Conservation (phyloP, 306 rosid species). For the Benincasa hispida region DNA sequence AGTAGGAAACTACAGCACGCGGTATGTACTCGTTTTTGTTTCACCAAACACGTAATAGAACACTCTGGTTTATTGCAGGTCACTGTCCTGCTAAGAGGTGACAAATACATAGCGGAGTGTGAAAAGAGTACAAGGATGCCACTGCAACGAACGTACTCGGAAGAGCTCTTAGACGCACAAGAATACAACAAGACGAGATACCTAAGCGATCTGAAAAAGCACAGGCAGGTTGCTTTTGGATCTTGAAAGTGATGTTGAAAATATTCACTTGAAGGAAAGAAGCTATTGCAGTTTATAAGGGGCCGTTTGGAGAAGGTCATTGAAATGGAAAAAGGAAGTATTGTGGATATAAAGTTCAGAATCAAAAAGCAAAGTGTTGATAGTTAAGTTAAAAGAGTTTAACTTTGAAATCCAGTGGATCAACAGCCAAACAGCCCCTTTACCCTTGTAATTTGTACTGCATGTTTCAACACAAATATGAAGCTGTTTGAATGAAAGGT, state of each 20-base stretch:
- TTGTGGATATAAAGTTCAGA: neutral
- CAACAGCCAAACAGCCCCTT: neutral
- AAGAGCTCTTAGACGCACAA: slow-evolving; percentile 61
- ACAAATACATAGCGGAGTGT: slow-evolving; percentile 15
- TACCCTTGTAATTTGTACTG: neutral
- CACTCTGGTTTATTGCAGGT: slow-evolving; percentile 25
- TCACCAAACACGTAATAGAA: neutral
- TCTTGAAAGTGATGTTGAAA: slow-evolving; percentile 11
- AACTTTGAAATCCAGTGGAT: neutral
- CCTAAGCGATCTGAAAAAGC: slow-evolving; percentile 41
- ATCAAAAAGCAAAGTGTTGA: neutral
- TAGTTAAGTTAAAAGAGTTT: neutral
- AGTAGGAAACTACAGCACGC: slow-evolving; percentile 5
- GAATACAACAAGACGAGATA: slow-evolving; percentile 77
- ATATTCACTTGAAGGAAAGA: neutral
- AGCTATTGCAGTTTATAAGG: neutral
- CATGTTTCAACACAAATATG: neutral
- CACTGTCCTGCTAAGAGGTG: slow-evolving; percentile 48
- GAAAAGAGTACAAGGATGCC: slow-evolving; percentile 12
- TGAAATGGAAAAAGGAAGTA: neutral
- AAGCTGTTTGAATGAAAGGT: neutral
- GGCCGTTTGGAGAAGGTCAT: neutral
- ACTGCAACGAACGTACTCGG: slow-evolving; percentile 59
- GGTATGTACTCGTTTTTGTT: neutral
- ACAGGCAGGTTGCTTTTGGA: slow-evolving; percentile 38